Conservation (phyloP, 2,329 filamentous ascomycete genomes). For the Monilinia polystroma region DNA sequence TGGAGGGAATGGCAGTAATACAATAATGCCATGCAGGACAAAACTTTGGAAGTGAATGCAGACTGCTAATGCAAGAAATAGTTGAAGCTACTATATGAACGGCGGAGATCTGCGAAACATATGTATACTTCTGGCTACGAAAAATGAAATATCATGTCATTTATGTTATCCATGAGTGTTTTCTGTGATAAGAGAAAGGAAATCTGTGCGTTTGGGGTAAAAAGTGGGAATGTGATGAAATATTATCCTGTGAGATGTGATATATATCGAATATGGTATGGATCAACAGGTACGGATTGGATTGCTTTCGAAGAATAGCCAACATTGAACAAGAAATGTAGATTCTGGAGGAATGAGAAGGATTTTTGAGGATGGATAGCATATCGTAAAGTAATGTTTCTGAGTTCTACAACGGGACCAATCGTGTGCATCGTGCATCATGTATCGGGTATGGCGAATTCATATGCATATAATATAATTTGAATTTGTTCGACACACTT, state of each 20-base stretch:
- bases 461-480: neutral
- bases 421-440: neutral
- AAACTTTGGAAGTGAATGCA: neutral
- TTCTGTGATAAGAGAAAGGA: neutral
- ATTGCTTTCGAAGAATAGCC: neutral
- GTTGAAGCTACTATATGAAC: neutral
- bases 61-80: neutral
- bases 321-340: neutral
- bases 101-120: constrained; percentile 1
- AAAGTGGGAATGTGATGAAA: constrained; percentile 20
- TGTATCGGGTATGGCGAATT: constrained; percentile 3
- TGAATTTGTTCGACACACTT: constrained; percentile 3
- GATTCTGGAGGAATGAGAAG: constrained; percentile 19
- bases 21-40: constrained; percentile 7
- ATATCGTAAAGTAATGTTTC: neutral
- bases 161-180: neutral
- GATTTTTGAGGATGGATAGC: neutral
- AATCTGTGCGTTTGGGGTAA: constrained; percentile 13
- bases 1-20: neutral
- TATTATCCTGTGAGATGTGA: neutral
- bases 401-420: constrained; percentile 8
- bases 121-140: neutral
- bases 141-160: constrained; percentile 6
- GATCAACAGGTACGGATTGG: constrained; percentile 1
- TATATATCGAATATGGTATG: neutral